phyloP scores from a whole-genome alignment of 176 grass and related monocot genomes.

The Saccharum officinarum region DNA sequence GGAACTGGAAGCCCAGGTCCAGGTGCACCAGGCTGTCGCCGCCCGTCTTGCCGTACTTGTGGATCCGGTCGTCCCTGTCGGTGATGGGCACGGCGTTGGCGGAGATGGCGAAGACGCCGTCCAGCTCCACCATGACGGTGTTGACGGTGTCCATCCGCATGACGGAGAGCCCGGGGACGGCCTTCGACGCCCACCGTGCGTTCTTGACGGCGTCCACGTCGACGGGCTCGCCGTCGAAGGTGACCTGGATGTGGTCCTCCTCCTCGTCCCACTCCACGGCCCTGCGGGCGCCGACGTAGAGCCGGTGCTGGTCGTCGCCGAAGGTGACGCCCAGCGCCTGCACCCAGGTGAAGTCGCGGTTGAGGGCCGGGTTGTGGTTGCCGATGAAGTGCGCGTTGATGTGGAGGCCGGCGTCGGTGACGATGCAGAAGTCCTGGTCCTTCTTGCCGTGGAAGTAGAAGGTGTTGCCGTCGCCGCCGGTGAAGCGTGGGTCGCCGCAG shows the following conservation, averaged over 20 bases:
- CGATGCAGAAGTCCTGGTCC: slow-evolving; percentile 40
- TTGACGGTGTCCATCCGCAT: slow-evolving; percentile 33
- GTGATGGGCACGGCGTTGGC: slow-evolving; percentile 70
- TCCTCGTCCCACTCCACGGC: slow-evolving; percentile 59
- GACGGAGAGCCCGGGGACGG: slow-evolving; percentile 13
- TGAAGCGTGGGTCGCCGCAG: slow-evolving; percentile 72
- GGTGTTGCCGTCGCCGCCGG: slow-evolving; percentile 65
- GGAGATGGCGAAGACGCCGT: slow-evolving; percentile 53
- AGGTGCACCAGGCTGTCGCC: slow-evolving; percentile 59
- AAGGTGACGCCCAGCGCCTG: slow-evolving; percentile 49
- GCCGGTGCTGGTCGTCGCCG: slow-evolving; percentile 28
- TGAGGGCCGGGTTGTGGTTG: slow-evolving; percentile 39
- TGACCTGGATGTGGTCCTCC: slow-evolving; percentile 47
- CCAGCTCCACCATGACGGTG: slow-evolving; percentile 49
- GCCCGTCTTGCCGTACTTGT: slow-evolving; percentile 50
- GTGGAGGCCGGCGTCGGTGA: slow-evolving; percentile 46
- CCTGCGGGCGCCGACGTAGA: slow-evolving; percentile 57
- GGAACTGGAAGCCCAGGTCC: slow-evolving; percentile 57
- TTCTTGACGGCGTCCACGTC: slow-evolving; percentile 36
- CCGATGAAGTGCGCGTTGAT: slow-evolving; percentile 71
- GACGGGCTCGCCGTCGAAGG: slow-evolving; percentile 43
- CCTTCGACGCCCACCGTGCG: slow-evolving; percentile 27
- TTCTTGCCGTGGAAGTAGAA: slow-evolving; percentile 62
- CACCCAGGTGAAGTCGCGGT: slow-evolving; percentile 56
- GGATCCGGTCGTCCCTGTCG: slow-evolving; percentile 49